A percentile compares a stretch with the other conserved stretches of the same genome.
phyloP scores from a whole-genome alignment of 768 basidiomycete species.

The Agrocybe pediades region DNA sequence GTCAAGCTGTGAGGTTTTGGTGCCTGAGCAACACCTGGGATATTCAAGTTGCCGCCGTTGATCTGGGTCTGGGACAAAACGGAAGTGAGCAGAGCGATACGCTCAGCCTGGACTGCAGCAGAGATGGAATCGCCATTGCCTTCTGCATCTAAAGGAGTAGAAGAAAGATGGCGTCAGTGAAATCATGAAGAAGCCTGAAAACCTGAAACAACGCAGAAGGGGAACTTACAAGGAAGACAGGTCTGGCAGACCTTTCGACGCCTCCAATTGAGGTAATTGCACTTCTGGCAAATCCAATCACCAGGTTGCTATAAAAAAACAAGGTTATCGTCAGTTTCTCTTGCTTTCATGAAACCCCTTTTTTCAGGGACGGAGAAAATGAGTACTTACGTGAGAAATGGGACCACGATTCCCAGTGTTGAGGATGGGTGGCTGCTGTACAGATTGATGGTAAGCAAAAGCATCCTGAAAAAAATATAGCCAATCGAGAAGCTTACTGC shows the following conservation, averaged over 20 bases:
- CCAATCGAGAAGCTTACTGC: conserved; percentile 39
- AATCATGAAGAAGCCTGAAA: background rate
- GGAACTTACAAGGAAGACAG: conserved; percentile 73
- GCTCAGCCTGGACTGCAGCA: conserved; percentile 80
- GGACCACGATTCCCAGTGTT: conserved; percentile 90
- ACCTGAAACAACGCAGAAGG: conserved; percentile 8
- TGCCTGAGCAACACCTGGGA: conserved; percentile 19
- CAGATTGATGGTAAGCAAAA: conserved; percentile 10
- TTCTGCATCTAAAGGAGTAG: conserved; percentile 64
- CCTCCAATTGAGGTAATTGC: conserved; percentile 88
- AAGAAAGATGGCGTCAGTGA: conserved; percentile 11
- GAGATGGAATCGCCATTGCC: conserved; percentile 89
- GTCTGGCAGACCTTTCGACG: conserved; percentile 89
- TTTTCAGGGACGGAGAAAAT: conserved; percentile 11
- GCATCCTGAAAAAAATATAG: background rate
- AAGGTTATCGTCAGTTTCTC: background rate
- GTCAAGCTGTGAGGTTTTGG: conserved; percentile 47
- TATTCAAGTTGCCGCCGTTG: conserved; percentile 16
- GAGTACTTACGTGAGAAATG: conserved; percentile 71
- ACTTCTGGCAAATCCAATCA: conserved; percentile 83
- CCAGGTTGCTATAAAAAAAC: conserved; percentile 60
- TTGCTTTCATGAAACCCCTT: background rate
- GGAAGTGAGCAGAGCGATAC: conserved; percentile 77
- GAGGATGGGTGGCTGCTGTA: conserved; percentile 79
- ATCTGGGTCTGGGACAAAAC: conserved; percentile 63